Percentiles rank a stretch among this genome's conserved stretches.
These are phyloP conservation scores for Aspergillus brunneoviolaceus DNA, from an alignment of 2,329 filamentous ascomycete genomes.

Conservation along the genomic window DNA sequence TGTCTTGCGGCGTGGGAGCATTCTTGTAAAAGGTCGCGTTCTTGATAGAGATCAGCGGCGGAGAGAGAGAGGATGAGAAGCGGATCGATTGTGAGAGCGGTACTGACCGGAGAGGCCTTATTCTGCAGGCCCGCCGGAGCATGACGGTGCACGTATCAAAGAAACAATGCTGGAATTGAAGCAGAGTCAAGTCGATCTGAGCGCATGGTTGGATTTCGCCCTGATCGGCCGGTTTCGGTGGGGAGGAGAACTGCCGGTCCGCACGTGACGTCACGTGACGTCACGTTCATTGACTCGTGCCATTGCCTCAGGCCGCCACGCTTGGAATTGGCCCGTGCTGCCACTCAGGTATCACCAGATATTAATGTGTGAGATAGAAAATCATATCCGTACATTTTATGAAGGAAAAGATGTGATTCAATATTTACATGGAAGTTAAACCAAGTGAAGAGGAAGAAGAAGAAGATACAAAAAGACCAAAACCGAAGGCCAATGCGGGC, in stretches of 20 bases:
- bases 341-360: too few relatives aligned
- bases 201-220: not conserved
- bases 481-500: not conserved
- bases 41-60: slow-evolving; percentile 67
- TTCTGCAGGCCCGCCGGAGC: slow-evolving; percentile 29
- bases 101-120: slow-evolving; percentile 13
- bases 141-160: slow-evolving; percentile 10
- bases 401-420: not conserved
- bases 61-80: slow-evolving; percentile 19
- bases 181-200: not conserved
- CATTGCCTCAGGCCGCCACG: not conserved
- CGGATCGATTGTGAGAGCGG: slow-evolving; percentile 14
- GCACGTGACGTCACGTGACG: not conserved
- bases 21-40: slow-evolving; percentile 82
- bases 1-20: slow-evolving; percentile 57
- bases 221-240: not conserved
- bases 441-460: not conserved
- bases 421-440: not conserved
- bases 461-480: not conserved
- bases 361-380: too few relatives aligned
- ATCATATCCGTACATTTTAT: not conserved
- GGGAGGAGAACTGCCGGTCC: not conserved
- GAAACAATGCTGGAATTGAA: not conserved
- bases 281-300: not conserved
- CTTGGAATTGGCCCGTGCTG: too few relatives aligned